Conservation (phyloP, 306 rosid species). For the Cicer bijugum region DNA sequence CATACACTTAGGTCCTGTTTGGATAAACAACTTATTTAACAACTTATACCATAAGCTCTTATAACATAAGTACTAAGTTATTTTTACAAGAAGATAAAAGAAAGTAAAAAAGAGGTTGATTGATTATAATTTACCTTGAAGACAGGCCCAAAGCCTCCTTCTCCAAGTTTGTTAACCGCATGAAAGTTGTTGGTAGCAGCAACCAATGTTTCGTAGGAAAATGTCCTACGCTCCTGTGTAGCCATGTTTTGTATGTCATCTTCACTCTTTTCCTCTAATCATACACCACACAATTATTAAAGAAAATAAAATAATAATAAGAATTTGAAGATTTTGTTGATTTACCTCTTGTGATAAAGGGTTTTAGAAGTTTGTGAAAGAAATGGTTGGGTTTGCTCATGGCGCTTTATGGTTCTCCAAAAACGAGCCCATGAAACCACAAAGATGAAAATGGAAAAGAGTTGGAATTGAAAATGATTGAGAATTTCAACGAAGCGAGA, state of each 20-base stretch:
- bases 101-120: background rate
- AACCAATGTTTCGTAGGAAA: constrained; percentile 58
- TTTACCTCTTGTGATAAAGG: constrained; percentile 55
- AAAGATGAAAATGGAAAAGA: background rate
- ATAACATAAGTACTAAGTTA: too few species aligned
- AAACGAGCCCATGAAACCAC: constrained; percentile 48
- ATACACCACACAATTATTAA: constrained; percentile 4
- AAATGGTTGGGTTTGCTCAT: constrained; percentile 64
- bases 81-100: too few species aligned
- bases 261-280: constrained; percentile 50
- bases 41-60: too few species aligned
- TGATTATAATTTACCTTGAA: constrained; percentile 55
- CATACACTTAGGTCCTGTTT: too few species aligned
- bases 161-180: constrained; percentile 61
- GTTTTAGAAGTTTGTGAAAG: constrained; percentile 51
- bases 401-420: constrained; percentile 21
- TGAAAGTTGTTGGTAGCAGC: constrained; percentile 72
- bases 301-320: background rate
- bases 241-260: constrained; percentile 68
- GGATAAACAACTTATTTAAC: too few species aligned
- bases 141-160: constrained; percentile 90
- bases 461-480: background rate
- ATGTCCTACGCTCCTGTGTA: constrained; percentile 65
- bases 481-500: background rate
- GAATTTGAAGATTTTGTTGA: constrained; percentile 37